Evolutionary conservation across 257 asterid genomes (phyloP), one percentile per base, ranked within the genome.

Genomic region (Rhazya stricta): DNA sequence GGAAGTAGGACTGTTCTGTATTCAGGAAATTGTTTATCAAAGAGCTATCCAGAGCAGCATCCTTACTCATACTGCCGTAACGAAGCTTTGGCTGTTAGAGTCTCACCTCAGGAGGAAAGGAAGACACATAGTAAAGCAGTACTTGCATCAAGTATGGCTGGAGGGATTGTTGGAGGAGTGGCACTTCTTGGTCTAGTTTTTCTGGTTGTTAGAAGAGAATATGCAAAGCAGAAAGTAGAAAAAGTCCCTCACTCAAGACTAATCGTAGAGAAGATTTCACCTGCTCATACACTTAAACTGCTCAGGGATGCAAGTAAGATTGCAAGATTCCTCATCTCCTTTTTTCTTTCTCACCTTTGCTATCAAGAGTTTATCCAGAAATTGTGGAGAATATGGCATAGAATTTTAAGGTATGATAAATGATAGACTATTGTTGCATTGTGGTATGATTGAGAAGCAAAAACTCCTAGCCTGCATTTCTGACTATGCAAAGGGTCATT

Each of bases 261-360:
- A 73, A 82, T 89, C 4, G 77, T 87, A 51, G 96, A 90, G 80
- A 87, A 83, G 77, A 86, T 86, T 43, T 84, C 94, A 12, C 91
- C 92, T 48, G 97, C 78, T 1, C 79, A 81, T 80, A 86, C 96
- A 18, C 89, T 90, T 27, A 87, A 90, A 92, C 84, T 93, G 81
- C 98, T 93, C 76, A 84, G 86, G 79, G 96, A 93, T 83, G 98
- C 97, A 80, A 90, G 98, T 93, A 81, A 79, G 92, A 53, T 10
- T 43, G 57, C 56, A 50, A 23, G 37, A 13, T 70, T 27, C 60
- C 37, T 43, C 39, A 0, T 6, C 70, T 9, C 8, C 21, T 29
- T 29, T 29, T 29, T 29, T 6, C 21, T 74, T 74, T 29, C 2
- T n/a, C 29, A 56, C 3, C 25, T 57, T 51, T 63, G 36, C 41